Evolutionary conservation across 805 yeast genomes (phyloP).

Genomic region (Wickerhamiella hasegawae): DNA sequence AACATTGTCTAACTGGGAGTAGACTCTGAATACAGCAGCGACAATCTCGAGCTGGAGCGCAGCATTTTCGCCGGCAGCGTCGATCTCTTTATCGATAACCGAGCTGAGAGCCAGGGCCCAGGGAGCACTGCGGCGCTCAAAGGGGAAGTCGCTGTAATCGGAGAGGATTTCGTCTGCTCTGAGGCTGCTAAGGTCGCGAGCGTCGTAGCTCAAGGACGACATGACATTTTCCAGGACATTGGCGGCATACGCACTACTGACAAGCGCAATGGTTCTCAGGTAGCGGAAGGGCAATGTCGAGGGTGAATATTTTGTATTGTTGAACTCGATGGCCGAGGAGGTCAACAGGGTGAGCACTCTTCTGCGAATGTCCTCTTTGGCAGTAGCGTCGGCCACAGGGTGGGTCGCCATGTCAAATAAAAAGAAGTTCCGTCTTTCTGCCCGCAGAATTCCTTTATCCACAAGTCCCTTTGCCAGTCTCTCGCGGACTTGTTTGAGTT

Average conservation of each 20-base stretch:
- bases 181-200: constrained; percentile 79
- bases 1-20: constrained; percentile 82
- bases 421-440: constrained; percentile 88
- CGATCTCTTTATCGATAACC: constrained; percentile 31
- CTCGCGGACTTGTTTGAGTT: constrained; percentile 93
- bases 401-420: constrained; percentile 98
- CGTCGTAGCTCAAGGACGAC: constrained; percentile 56
- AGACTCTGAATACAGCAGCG: constrained; percentile 84
- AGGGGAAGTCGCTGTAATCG: constrained; percentile 78
- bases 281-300: constrained; percentile 47
- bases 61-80: constrained; percentile 10
- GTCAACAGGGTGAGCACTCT: constrained; percentile 58
- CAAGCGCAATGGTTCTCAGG: constrained; percentile 66
- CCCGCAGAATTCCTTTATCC: constrained; percentile 89
- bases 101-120: constrained; percentile 34
- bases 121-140: constrained; percentile 33
- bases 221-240: constrained; percentile 87
- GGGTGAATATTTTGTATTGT: constrained; percentile 49
- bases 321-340: constrained; percentile 38
- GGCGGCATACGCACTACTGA: constrained; percentile 87
- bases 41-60: constrained; percentile 48
- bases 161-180: constrained; percentile 84
- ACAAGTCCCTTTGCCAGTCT: constrained; percentile 92
- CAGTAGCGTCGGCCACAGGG: constrained; percentile 73
- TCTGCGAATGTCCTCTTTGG: constrained; percentile 66